Conservation (phyloP, 371 early-diverging fungal species). For the Blastocladiella emersonii region DNA sequence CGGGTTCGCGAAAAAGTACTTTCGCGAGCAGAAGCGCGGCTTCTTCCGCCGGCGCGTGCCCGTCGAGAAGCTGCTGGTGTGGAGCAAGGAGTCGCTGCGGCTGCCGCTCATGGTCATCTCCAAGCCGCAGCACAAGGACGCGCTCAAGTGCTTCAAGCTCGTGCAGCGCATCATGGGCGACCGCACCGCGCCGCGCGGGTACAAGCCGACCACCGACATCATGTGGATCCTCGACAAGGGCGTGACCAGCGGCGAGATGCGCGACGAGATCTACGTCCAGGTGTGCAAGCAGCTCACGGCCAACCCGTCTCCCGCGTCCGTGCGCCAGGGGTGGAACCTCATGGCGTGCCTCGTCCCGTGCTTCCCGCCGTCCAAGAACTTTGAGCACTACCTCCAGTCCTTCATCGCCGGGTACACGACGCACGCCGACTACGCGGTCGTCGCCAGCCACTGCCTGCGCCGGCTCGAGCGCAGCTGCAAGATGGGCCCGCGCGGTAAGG, state of each 20-base stretch:
- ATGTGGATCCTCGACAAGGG: constrained; percentile 63
- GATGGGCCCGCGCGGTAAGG: constrained; percentile 67
- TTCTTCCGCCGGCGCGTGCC: constrained; percentile 73
- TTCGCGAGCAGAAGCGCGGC: constrained; percentile 76
- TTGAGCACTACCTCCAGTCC: constrained; percentile 63
- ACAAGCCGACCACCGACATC: constrained; percentile 33
- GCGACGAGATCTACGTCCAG: constrained; percentile 91
- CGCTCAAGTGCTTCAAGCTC: constrained; percentile 63
- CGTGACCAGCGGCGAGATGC: constrained; percentile 55
- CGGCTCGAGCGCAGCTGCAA: constrained; percentile 55
- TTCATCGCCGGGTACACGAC: constrained; percentile 44
- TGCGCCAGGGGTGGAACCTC: constrained; percentile 75
- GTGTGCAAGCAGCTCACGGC: constrained; percentile 74
- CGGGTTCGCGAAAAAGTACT: constrained; percentile 83
- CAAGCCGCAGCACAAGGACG: constrained; percentile 66
- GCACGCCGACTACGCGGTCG: constrained; percentile 24
- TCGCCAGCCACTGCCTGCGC: constrained; percentile 44
- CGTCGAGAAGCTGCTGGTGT: constrained; percentile 68
- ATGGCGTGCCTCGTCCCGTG: constrained; percentile 60
- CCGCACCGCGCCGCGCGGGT: constrained; percentile 11
- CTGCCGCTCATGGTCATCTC: constrained; percentile 68
- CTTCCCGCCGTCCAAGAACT: constrained; percentile 83
- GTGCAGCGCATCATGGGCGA: constrained; percentile 80
- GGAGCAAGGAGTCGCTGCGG: constrained; percentile 59
- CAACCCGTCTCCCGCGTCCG: constrained; percentile 59